Conservation (phyloP, 345 rosid species). For the Camelina neglecta region DNA sequence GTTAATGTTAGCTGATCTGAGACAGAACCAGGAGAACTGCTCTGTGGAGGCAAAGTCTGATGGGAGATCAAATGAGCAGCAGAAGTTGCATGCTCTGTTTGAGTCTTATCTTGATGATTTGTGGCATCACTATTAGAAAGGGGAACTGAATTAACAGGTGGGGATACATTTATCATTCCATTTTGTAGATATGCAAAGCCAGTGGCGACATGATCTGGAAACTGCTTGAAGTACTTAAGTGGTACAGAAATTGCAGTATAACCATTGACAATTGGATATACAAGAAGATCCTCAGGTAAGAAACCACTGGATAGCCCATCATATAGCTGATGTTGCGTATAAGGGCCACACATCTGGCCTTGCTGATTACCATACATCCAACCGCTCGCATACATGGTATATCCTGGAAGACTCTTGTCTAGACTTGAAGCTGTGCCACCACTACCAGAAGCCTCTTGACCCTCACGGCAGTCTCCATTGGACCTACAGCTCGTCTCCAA, state of each 20-base stretch:
- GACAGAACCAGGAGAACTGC: slow-evolving; percentile 36
- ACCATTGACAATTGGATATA: slow-evolving; percentile 78
- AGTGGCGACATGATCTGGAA: slow-evolving; percentile 83
- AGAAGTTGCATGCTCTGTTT: slow-evolving; percentile 40
- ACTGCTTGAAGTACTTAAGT: slow-evolving; percentile 81
- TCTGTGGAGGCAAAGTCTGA: slow-evolving; percentile 43
- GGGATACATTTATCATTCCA: slow-evolving; percentile 41
- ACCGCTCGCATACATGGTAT: slow-evolving; percentile 59
- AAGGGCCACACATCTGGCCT: slow-evolving; percentile 95
- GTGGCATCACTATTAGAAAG: slow-evolving; percentile 26
- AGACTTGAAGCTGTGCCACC: slow-evolving; percentile 51
- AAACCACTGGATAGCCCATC: slow-evolving; percentile 86
- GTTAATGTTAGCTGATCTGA: slow-evolving; percentile 45
- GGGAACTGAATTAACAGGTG: slow-evolving; percentile 28
- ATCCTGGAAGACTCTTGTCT: slow-evolving; percentile 52
- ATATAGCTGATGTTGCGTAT: slow-evolving; percentile 76
- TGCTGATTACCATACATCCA: slow-evolving; percentile 91
- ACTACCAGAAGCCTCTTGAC: slow-evolving; percentile 50
- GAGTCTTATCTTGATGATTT: slow-evolving; percentile 40
- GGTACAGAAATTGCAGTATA: slow-evolving; percentile 68
- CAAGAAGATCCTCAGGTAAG: slow-evolving; percentile 84
- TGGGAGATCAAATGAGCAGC: slow-evolving; percentile 41
- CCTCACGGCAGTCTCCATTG: slow-evolving; percentile 61
- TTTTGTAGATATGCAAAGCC: slow-evolving; percentile 69
- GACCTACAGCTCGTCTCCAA: slow-evolving; percentile 63